Evolutionary conservation across 2,329 filamentous ascomycete genomes (phyloP), one percentile per base, ranked within the genome.

Genomic region (Graphiopsis chlorocephala): DNA sequence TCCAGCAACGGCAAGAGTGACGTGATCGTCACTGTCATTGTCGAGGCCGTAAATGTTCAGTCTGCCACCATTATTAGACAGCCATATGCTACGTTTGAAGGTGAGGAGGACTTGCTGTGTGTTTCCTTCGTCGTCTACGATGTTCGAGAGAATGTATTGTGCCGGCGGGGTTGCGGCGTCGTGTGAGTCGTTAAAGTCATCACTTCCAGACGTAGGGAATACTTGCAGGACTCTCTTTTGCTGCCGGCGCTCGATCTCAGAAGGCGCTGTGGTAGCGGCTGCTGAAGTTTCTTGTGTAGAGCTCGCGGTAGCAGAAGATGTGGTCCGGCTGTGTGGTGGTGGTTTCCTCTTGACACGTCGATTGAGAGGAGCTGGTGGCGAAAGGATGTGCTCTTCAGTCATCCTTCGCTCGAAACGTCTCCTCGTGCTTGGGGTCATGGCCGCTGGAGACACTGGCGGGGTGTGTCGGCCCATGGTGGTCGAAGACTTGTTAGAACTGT

Each of bases 391-490:
- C 17, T 62, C 25, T 17, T 23, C 33, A 6, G 33, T 20, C 17
- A 29, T 55, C 11, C 47, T 62, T 8, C 23, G 20, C 17, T 62
- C 60, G 33, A 62, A 25, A 8, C 15, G 31, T 11, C 45, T 52
- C 20, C 35, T 62, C 15, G 38, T 55, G 33, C 60, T 31, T 33
- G 31, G 31, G 5, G 48, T 28, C 14, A 42, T 15, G 15, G 17
- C 12, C 3, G 4, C 28, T 10, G 60, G 60, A 8, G 60, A 55
- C 12, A 23, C 25, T 10, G 48, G 48, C 25, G 60, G 60, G 1
- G 60, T 62, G 5, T 48, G 59, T 25, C 12, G 48, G 25, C 60
- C 60, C 60, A 45, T 45, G 48, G 60, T 62, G 33, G 48, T 62
- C 10, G 60, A 62, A 28, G 60, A 55, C 15, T 55, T 33, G 15